A percentile compares a stretch with the other conserved stretches of the same genome.
Evolutionary conservation across 2,329 filamentous ascomycete species (phyloP).

Genomic region (Ophiostoma novo-ulmi): DNA sequence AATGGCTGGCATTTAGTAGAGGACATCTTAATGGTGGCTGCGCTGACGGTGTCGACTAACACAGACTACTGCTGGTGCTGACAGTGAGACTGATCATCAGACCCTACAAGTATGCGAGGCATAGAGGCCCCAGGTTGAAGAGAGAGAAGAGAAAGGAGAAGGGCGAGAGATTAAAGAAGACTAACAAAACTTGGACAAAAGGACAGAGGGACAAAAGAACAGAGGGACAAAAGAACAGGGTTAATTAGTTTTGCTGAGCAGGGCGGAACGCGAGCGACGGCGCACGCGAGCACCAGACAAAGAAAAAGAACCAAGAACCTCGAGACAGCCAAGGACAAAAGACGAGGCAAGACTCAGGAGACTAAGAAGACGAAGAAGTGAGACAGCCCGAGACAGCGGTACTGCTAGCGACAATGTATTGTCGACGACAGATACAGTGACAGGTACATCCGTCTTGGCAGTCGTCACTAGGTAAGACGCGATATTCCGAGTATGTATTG

Average conservation of each 20-base stretch:
- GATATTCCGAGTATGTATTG: no score
- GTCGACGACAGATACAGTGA: not conserved
- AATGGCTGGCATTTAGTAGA: no score
- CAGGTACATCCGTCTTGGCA: not conserved
- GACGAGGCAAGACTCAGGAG: not conserved
- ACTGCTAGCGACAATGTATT: not conserved
- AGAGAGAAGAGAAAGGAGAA: not conserved
- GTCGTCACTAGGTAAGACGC: not conserved
- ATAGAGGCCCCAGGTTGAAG: not conserved
- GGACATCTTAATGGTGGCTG: not conserved
- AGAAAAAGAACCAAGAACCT: not conserved
- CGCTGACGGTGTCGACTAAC: not conserved
- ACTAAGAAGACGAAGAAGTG: not conserved
- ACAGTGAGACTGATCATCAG: not conserved
- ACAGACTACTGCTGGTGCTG: no score
- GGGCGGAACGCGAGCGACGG: not conserved
- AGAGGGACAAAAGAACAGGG: not conserved
- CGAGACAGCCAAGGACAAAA: no score
- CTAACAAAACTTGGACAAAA: not conserved
- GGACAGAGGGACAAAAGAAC: not conserved
- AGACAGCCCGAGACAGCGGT: not conserved
- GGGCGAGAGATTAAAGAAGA: not conserved
- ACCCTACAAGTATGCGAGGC: not conserved
- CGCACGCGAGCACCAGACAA: not conserved
- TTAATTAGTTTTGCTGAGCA: not conserved